Conservation (phyloP, 106 monocot genomes). For the Dioscorea alata region DNA sequence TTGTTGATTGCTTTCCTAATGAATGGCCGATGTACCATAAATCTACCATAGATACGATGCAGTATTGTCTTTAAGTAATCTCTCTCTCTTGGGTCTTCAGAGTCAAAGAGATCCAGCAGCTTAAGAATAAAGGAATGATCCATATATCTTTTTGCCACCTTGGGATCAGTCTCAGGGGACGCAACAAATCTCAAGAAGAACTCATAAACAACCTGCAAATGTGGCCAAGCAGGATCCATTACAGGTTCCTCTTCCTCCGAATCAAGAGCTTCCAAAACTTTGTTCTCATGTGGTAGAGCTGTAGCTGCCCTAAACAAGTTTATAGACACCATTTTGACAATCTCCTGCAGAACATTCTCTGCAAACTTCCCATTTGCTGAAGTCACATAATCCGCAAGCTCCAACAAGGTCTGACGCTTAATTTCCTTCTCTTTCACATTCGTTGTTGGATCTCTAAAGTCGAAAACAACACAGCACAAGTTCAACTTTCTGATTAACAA, state of each 20-base stretch:
- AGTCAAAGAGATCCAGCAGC: not conserved
- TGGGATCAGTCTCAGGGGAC: slow-evolving; percentile 41
- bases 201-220: slow-evolving; percentile 59
- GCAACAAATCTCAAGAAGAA: slow-evolving; percentile 52
- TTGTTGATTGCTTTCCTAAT: slow-evolving; percentile 38
- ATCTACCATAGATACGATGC: slow-evolving; percentile 4
- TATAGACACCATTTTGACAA: slow-evolving; percentile 38
- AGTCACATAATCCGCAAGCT: slow-evolving; percentile 26
- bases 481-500: slow-evolving; percentile 21
- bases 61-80: slow-evolving; percentile 1
- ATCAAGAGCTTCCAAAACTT: slow-evolving; percentile 42
- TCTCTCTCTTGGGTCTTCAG: no score
- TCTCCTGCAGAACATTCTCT: slow-evolving; percentile 30
- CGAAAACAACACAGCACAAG: slow-evolving; percentile 15
- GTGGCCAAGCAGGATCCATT: slow-evolving; percentile 65
- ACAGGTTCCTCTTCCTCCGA: slow-evolving; percentile 57
- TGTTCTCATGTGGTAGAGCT: slow-evolving; percentile 35
- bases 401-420: slow-evolving; percentile 24
- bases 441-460: slow-evolving; percentile 4
- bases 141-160: slow-evolving; percentile 26
- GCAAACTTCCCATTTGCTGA: slow-evolving; percentile 13
- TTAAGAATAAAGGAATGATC: not conserved
- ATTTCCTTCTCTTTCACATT: slow-evolving; percentile 29
- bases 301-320: slow-evolving; percentile 41
- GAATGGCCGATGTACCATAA: slow-evolving; percentile 21